phyloP scores from a whole-genome alignment of 805 yeast genomes.

The Schwanniomyces pseudopolymorphus region DNA sequence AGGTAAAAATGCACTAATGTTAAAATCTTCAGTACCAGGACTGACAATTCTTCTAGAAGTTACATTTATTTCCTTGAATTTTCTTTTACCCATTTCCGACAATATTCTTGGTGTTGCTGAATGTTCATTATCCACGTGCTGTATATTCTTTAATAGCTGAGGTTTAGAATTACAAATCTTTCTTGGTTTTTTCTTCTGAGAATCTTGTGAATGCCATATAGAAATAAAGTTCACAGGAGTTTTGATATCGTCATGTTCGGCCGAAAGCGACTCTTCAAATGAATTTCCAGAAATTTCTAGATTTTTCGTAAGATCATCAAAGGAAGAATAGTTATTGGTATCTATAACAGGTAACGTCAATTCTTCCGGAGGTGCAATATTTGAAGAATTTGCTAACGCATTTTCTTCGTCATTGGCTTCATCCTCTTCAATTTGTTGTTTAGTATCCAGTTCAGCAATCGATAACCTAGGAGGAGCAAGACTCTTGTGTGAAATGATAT shows the following conservation, averaged over 20 bases:
- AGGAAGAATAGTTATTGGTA: conserved; percentile 38
- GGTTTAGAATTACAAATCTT: conserved; percentile 2
- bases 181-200: conserved; percentile 6
- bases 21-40: conserved; percentile 41
- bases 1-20: conserved; percentile 44
- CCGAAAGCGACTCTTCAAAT: conserved; percentile 41
- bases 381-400: conserved; percentile 45
- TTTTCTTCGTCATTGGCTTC: conserved; percentile 12
- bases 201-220: conserved; percentile 44
- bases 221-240: conserved; percentile 30
- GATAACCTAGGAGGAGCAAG: conserved; percentile 17
- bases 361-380: conserved; percentile 34
- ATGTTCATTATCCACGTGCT: neutral
- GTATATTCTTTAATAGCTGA: neutral
- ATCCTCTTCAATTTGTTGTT: neutral
- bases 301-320: conserved; percentile 37
- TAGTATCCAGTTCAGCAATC: neutral
- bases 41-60: conserved; percentile 42
- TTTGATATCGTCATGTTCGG: conserved; percentile 37
- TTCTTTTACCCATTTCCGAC: conserved; percentile 23
- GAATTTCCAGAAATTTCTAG: conserved; percentile 17
- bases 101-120: conserved; percentile 22
- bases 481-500: conserved; percentile 13
- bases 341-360: conserved; percentile 41
- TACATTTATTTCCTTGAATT: conserved; percentile 42